A percentile compares a stretch with the other conserved stretches of the same genome.
phyloP scores from a whole-genome alignment of 768 basidiomycete species.

The Mrakia frigida region DNA sequence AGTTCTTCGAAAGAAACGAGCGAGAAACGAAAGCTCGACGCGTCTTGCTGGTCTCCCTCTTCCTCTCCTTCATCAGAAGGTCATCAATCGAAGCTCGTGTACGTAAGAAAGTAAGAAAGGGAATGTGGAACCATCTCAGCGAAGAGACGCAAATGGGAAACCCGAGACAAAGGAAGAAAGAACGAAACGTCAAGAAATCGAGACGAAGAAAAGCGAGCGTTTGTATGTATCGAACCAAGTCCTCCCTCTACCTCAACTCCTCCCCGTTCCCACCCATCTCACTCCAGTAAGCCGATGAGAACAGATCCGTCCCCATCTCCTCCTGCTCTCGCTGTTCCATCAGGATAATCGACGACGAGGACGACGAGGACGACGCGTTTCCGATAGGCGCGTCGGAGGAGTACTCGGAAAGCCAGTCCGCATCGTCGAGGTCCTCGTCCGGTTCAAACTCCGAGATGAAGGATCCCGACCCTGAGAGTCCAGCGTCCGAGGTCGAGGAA shows the following conservation, averaged over 20 bases:
- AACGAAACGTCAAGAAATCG: neutral
- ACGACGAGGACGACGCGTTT: neutral
- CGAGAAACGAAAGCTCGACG: no score
- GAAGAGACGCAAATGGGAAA: neutral
- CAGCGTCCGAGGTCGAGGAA: neutral
- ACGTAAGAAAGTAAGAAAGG: neutral
- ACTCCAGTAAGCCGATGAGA: slow-evolving; percentile 8
- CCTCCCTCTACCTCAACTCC: neutral
- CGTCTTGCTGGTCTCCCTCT: no score
- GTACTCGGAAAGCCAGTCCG: neutral
- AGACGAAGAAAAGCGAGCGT: neutral
- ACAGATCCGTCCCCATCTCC: slow-evolving; percentile 1
- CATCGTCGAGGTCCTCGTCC: slow-evolving; percentile 6
- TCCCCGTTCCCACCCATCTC: slow-evolving; percentile 9
- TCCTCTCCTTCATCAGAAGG: no score
- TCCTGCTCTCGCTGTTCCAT: neutral
- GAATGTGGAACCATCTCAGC: neutral
- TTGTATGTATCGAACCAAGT: neutral
- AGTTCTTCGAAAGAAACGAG: no score
- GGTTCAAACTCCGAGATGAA: slow-evolving; percentile 1
- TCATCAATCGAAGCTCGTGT: no score
- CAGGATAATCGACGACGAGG: neutral
- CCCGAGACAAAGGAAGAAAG: neutral
- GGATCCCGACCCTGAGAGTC: neutral
- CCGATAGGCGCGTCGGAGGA: neutral